Percentiles rank a stretch among this genome's conserved stretches.
Conservation (phyloP, 331 rosid genomes). For the Prunus yedoensis region DNA sequence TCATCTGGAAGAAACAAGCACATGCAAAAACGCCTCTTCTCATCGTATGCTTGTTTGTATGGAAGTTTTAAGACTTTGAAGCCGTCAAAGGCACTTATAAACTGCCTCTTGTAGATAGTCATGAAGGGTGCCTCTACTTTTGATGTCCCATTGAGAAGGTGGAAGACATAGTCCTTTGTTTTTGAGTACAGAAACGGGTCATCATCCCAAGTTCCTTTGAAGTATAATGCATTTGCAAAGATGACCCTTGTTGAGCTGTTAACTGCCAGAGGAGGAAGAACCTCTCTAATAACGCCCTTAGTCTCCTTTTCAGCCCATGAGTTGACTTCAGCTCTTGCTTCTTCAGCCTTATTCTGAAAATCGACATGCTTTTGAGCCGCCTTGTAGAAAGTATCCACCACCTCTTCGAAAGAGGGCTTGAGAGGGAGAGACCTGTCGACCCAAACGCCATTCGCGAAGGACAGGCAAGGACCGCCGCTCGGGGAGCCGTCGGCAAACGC, state of each 20-base stretch:
- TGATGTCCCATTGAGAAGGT: constrained; percentile 43
- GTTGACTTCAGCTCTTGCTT: constrained; percentile 36
- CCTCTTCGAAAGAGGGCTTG: constrained; percentile 56
- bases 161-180: constrained; percentile 55
- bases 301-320: constrained; percentile 47
- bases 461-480: constrained; percentile 59
- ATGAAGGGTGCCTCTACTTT: constrained; percentile 63
- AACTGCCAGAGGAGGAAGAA: constrained; percentile 63
- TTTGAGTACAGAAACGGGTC: constrained; percentile 46
- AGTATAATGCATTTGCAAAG: constrained; percentile 67
- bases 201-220: constrained; percentile 67
- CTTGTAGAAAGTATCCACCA: constrained; percentile 37
- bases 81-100: constrained; percentile 28
- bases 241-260: constrained; percentile 50
- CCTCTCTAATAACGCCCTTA: constrained; percentile 59
- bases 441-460: constrained; percentile 59
- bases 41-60: constrained; percentile 61
- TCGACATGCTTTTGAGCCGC: constrained; percentile 53
- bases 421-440: constrained; percentile 51
- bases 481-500: constrained; percentile 49
- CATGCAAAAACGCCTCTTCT: constrained; percentile 53
- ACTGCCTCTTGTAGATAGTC: constrained; percentile 51
- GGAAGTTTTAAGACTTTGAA: constrained; percentile 39
- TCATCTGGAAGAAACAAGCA: constrained; percentile 73
- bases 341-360: constrained; percentile 52